Base-by-base conservation (phyloP, 352 stramenopile genomes). In the Pythium dissimile region DNA sequence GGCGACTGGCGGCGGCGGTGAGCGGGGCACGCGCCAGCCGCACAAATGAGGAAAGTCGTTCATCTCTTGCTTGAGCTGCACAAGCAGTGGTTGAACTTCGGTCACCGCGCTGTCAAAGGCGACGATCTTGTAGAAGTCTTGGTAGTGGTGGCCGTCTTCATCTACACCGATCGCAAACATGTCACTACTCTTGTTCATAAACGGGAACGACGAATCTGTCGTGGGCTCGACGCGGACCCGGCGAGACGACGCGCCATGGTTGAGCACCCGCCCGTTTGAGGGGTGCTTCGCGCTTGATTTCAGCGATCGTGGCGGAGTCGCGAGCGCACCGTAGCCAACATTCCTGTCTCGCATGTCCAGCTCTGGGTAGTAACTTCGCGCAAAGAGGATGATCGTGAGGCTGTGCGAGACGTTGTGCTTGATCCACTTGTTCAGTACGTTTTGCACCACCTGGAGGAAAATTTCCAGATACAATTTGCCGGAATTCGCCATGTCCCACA, bases 341-440 rank as follows among this genome's bases (percentile, higher is more conserved):
- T 73, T 56, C 1, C 73, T 47, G 24, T 84, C 69, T 23, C 61
- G 52, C 23, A 69, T 52, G 48, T 92, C 79, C 54, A 91, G 67
- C 55, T 91, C 77, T 10, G 81, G 79, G 39, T 95, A 97, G 70
- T 91, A 97, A 37, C 79, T 95, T 13, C 92, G 67, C 12, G 81
- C 81, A 52, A 97, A 98, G 54, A 97, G 94, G 18, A 97, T 80
- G 64, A 98, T 92, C 7, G 90, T 97, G 9, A 98, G 72, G 28
- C 86, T 92, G 61, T 98, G 93, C 30, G 83, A 93, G 8, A 96
- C 88, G 30, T 95, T 89, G 62, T 95, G 69, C 56, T 78, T 87
- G 66, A 88, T 96, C 93, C 93, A 98, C 63, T 91, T 95, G 51
- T 88, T 73, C 1, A 97, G 62, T 26, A 97, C 71, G 32, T 89